phyloP scores from a whole-genome alignment of 2,329 filamentous ascomycete species.

The Zymoseptoria crescenta region DNA sequence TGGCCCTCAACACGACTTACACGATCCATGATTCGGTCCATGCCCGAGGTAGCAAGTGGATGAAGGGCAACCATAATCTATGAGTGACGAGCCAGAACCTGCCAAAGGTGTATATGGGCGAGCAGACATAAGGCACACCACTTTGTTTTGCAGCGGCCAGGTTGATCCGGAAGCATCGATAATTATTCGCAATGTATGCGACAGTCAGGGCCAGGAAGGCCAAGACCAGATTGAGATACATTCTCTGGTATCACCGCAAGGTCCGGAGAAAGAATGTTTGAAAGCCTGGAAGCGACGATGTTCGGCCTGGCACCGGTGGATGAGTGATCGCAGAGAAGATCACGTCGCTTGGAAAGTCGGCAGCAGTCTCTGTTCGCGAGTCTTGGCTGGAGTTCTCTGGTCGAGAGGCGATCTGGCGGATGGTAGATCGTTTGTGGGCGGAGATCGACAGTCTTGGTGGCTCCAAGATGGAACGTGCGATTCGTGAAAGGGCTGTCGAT shows the following conservation, averaged over 20 bases:
- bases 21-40: slow-evolving; percentile 50
- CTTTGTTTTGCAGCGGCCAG: slow-evolving; percentile 39
- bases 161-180: slow-evolving; percentile 34
- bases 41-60: slow-evolving; percentile 47
- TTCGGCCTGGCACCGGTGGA: neutral
- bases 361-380: too few relatives aligned
- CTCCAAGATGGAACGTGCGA: neutral
- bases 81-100: slow-evolving; percentile 50
- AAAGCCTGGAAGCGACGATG: neutral
- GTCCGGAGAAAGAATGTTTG: neutral
- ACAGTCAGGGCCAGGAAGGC: slow-evolving; percentile 26
- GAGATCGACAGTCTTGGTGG: neutral
- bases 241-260: slow-evolving; percentile 17
- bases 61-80: slow-evolving; percentile 47
- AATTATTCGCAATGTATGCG: slow-evolving; percentile 29
- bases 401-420: neutral
- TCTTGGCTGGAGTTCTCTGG: neutral
- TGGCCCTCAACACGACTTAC: neutral
- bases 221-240: slow-evolving; percentile 5
- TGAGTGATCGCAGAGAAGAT: neutral
- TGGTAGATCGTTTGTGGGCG: neutral
- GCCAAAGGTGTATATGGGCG: slow-evolving; percentile 42
- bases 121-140: slow-evolving; percentile 37
- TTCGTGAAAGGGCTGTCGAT: neutral
- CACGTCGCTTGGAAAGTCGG: neutral